A percentile compares a stretch with the other conserved stretches of the same genome.
Conservation (phyloP, 805 yeast species). For the Candida sakaeoensis region DNA sequence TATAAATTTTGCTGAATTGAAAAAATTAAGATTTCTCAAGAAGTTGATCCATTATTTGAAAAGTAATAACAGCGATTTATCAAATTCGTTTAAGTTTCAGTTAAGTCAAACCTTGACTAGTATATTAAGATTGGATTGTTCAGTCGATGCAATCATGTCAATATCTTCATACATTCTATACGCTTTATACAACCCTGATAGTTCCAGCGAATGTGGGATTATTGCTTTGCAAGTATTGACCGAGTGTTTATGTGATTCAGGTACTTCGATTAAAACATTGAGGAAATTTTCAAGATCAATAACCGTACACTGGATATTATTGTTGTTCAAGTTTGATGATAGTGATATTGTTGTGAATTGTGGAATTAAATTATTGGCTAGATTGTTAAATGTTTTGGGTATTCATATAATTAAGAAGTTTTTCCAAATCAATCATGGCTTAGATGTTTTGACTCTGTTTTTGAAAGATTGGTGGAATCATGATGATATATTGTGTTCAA, state of each 20-base stretch:
- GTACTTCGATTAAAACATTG: slow-evolving; percentile 32
- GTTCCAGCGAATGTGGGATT: slow-evolving; percentile 34
- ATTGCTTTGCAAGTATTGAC: slow-evolving; percentile 27
- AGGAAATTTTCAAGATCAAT: slow-evolving; percentile 50
- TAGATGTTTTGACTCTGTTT: slow-evolving; percentile 43
- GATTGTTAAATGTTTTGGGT: slow-evolving; percentile 46
- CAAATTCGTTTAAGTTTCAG: slow-evolving; percentile 13
- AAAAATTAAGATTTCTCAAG: slow-evolving; percentile 47
- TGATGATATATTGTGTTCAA: slow-evolving; percentile 37
- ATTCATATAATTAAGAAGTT: slow-evolving; percentile 46
- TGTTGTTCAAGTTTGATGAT: slow-evolving; percentile 42
- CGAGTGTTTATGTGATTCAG: slow-evolving; percentile 39
- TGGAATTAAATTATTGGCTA: slow-evolving; percentile 47
- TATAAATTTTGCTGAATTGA: slow-evolving; percentile 51
- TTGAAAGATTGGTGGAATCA: slow-evolving; percentile 48
- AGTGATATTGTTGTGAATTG: slow-evolving; percentile 31
- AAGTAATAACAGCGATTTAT: slow-evolving; percentile 16
- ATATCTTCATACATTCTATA: slow-evolving; percentile 46
- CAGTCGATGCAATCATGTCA: slow-evolving; percentile 52
- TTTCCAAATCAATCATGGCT: slow-evolving; percentile 46
- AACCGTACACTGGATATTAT: slow-evolving; percentile 61
- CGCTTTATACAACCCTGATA: slow-evolving; percentile 44
- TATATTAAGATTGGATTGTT: slow-evolving; percentile 37
- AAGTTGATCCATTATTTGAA: slow-evolving; percentile 50
- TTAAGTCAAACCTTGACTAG: slow-evolving; percentile 19